Conservation (phyloP, 1,139 yeast genomes). For the Yamadazyma diddensiae region DNA sequence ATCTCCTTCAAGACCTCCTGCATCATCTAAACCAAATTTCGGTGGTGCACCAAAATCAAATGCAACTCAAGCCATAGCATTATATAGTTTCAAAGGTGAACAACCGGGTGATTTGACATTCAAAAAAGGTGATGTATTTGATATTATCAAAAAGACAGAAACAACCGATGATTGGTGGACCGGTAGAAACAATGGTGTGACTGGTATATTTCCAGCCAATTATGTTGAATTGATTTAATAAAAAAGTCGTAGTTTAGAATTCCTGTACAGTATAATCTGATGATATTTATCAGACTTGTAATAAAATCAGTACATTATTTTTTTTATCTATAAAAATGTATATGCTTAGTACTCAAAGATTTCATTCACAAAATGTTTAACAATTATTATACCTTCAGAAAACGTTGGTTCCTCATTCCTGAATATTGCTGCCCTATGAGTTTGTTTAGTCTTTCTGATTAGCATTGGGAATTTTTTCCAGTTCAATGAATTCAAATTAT, state of each 20-base stretch:
- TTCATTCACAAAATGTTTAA: slow-evolving; percentile 59
- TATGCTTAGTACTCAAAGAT: slow-evolving; percentile 17
- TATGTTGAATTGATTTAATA: slow-evolving; percentile 76
- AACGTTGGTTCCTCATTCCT: slow-evolving; percentile 51
- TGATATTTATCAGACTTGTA: too few species aligned
- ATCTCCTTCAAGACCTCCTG: slow-evolving; percentile 36
- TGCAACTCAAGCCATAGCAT: slow-evolving; percentile 82
- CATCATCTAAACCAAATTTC: slow-evolving; percentile 53
- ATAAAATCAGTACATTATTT: too few species aligned
- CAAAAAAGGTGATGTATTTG: slow-evolving; percentile 93
- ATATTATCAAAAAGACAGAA: slow-evolving; percentile 78
- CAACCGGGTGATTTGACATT: slow-evolving; percentile 89
- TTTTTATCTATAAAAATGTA: too few species aligned
- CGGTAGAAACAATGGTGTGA: slow-evolving; percentile 75
- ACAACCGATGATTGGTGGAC: slow-evolving; percentile 99
- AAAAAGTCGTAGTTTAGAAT: background rate
- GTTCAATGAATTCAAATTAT: slow-evolving; percentile 50
- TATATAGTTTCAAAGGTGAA: slow-evolving; percentile 85
- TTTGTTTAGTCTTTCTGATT: slow-evolving; percentile 59
- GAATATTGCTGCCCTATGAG: slow-evolving; percentile 82
- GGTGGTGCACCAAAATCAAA: slow-evolving; percentile 40
- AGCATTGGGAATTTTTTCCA: slow-evolving; percentile 76
- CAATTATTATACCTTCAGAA: slow-evolving; percentile 67
- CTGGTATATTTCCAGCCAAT: slow-evolving; percentile 97
- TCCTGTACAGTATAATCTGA: background rate